A percentile compares a stretch with the other conserved stretches of the same genome.
Evolutionary conservation across 176 grass and related monocot species (phyloP).

Genomic region (Rhynchospora breviuscula): DNA sequence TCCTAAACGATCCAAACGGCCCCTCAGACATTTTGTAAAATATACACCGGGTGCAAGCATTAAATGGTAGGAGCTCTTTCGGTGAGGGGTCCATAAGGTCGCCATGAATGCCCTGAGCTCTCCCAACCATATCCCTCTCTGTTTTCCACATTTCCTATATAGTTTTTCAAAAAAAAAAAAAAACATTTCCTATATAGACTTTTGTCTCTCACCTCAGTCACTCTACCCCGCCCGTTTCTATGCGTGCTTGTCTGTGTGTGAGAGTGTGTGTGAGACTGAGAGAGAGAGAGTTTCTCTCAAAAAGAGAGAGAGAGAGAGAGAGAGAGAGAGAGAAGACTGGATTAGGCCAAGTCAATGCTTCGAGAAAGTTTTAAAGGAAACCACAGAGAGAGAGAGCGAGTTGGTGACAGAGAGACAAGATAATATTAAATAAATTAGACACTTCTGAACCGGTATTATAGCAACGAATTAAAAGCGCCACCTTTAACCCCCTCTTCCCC

Average conservation of each 20-base stretch:
- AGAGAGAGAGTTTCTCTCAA: neutral
- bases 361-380: neutral
- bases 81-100: neutral
- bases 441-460: neutral
- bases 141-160: neutral
- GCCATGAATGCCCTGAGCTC: constrained; percentile 10
- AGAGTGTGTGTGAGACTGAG: neutral
- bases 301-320: neutral
- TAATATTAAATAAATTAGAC: neutral
- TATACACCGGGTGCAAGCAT: constrained; percentile 2
- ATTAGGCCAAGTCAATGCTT: constrained; percentile 17
- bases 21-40: neutral
- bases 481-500: neutral
- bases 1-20: no score
- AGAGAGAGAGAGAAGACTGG: neutral
- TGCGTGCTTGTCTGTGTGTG: neutral
- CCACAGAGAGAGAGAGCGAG: neutral
- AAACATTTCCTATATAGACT: neutral
- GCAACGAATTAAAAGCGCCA: constrained; percentile 11
- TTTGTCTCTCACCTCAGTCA: neutral
- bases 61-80: neutral
- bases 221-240: neutral
- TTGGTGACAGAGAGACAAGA: constrained; percentile 3
- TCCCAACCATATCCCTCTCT: constrained; percentile 5
- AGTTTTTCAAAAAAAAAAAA: no score